Evolutionary conservation across 163 green algal genomes (phyloP), one percentile per base, ranked within the genome.

Genomic region (Prototheca cutis): DNA sequence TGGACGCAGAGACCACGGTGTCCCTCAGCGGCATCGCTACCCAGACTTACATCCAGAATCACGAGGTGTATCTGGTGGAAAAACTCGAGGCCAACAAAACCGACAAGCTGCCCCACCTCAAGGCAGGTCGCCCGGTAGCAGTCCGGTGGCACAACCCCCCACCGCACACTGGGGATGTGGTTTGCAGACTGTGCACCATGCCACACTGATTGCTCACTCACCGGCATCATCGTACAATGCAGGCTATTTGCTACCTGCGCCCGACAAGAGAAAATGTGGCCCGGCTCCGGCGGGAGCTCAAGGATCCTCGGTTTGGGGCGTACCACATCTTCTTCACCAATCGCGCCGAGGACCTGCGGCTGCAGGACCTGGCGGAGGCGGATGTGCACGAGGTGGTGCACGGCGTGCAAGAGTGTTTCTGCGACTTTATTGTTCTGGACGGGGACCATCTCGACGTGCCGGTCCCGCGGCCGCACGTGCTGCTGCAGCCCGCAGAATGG

Each of bases 261-360:
- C 92, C 92, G 3, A 96, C 90, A 0, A 61, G 77, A 0, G 90
- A 96, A n/a, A 98, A 97, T 68, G 73, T 96, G 10, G 83, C 81
- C 0, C 61, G 83, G 7, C 63, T 98, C 1, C 87, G 92, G 53
- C 63, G 74, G 5, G 88, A 97, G 67, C 79, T 98, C 29, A 76
- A 78, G 25, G 60, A 81, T 1, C 88, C 88, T 1, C 74, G 84
- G 8, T 98, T 89, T 66, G 85, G 89, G 27, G 71, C 82, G 5
- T 98, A 95, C 67, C 66, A 92, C 67, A 40, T 98, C 2, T 94
- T 68, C 51, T 98, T 98, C 74, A 90, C 84, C 49, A 97, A 98
- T 77, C 77, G 90, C 1, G 62, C 94, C 18, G 84, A 81, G 55
- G 82, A 90, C 65, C 84, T 89, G 66, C 72, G 86, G n/a, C 62